Percentiles rank a stretch among this genome's conserved stretches.
Conservation (phyloP, 1,139 yeast genomes). For the Blastobotrys buckinghamii region DNA sequence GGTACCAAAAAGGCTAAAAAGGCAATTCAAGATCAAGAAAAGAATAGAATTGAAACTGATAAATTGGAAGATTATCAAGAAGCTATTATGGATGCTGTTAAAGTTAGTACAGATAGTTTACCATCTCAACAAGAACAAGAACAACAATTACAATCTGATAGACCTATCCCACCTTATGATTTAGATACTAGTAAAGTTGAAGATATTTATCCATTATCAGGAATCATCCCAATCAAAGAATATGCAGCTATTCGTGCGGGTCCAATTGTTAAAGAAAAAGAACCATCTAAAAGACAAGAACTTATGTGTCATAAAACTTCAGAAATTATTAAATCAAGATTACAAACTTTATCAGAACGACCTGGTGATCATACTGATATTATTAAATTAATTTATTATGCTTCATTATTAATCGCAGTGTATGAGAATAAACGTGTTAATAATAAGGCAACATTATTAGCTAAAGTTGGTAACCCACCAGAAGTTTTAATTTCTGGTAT, state of each 20-base stretch:
- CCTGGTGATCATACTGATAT: constrained; percentile 45
- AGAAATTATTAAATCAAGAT: constrained; percentile 46
- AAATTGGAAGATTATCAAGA: constrained; percentile 66
- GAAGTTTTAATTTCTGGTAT: constrained; percentile 70
- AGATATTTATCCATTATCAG: constrained; percentile 70
- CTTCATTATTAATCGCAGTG: constrained; percentile 73
- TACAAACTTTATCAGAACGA: constrained; percentile 31
- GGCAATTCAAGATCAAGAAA: constrained; percentile 73
- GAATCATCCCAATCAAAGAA: constrained; percentile 65
- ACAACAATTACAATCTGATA: constrained; percentile 49
- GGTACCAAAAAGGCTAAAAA: constrained; percentile 97
- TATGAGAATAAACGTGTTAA: constrained; percentile 65
- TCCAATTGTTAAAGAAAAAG: constrained; percentile 46
- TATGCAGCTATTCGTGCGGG: constrained; percentile 59
- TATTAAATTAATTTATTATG: constrained; percentile 67
- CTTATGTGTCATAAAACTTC: constrained; percentile 59
- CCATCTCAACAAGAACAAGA: constrained; percentile 63
- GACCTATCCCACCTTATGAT: constrained; percentile 80
- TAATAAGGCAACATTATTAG: constrained; percentile 54
- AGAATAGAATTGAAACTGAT: constrained; percentile 81
- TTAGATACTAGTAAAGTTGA: constrained; percentile 73
- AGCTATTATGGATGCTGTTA: constrained; percentile 79
- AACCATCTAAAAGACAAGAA: constrained; percentile 45
- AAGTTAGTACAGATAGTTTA: constrained; percentile 59
- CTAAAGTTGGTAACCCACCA: constrained; percentile 62